Conservation (phyloP, 805 yeast species). For the Yamadazyma akitaensis region DNA sequence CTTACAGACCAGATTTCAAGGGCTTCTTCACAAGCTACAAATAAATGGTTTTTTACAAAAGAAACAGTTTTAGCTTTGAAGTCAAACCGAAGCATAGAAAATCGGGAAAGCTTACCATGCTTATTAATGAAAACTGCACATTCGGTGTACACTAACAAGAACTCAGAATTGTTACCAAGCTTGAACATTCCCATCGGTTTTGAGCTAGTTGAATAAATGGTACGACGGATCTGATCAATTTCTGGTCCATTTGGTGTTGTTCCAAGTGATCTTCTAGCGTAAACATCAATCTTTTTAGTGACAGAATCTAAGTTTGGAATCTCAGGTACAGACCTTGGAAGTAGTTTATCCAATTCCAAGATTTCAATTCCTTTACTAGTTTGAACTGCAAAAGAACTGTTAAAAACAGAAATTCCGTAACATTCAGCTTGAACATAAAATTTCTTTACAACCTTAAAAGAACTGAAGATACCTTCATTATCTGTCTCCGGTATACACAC, state of each 20-base stretch:
- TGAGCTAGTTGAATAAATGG: constrained; percentile 36
- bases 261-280: constrained; percentile 17
- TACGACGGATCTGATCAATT: constrained; percentile 39
- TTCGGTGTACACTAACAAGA: constrained; percentile 64
- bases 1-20: constrained; percentile 66
- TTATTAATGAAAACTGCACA: constrained; percentile 66
- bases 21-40: constrained; percentile 58
- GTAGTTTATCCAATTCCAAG: constrained; percentile 53
- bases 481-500: constrained; percentile 58
- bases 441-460: constrained; percentile 38
- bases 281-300: constrained; percentile 28
- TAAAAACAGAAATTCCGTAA: constrained; percentile 58
- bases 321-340: constrained; percentile 58
- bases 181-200: constrained; percentile 64
- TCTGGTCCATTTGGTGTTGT: constrained; percentile 12
- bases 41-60: constrained; percentile 30
- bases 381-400: constrained; percentile 64
- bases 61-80: constrained; percentile 37
- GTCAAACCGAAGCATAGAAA: constrained; percentile 41
- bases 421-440: constrained; percentile 56
- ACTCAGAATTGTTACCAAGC: constrained; percentile 49
- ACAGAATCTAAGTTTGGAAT: constrained; percentile 24
- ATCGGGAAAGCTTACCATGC: constrained; percentile 50
- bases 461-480: constrained; percentile 44
- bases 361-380: constrained; percentile 66